Percentiles rank a stretch among this genome's conserved stretches.
Conservation (phyloP, 2,329 filamentous ascomycete genomes). For the Cercospora sp. region DNA sequence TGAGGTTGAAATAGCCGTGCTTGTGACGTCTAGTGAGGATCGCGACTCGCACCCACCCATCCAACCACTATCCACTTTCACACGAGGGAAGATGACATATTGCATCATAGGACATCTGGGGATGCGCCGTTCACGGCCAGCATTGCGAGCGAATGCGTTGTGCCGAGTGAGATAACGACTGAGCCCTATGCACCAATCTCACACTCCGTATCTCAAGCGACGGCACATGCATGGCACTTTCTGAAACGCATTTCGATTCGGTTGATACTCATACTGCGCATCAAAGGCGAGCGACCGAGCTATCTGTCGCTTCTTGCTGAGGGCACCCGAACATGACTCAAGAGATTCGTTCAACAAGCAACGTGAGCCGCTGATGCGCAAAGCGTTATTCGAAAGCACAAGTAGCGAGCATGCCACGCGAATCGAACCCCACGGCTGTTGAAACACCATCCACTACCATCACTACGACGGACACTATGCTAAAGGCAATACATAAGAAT, state of each 20-base stretch:
- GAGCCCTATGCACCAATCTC: neutral
- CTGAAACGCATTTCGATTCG: neutral
- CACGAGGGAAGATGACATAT: neutral
- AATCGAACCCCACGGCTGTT: neutral
- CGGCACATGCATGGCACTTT: neutral
- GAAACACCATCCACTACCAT: neutral
- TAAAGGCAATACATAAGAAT: neutral
- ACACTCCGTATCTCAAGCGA: neutral
- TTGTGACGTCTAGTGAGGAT: neutral
- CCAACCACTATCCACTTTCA: neutral
- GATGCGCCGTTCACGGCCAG: neutral
- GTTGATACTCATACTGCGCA: neutral
- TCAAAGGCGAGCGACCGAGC: neutral
- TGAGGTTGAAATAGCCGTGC: slow-evolving; percentile 13
- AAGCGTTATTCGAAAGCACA: neutral
- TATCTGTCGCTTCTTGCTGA: neutral
- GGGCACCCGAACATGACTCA: neutral
- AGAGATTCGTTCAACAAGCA: neutral
- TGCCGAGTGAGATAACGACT: neutral
- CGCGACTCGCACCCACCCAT: neutral
- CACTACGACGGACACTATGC: neutral
- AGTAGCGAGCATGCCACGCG: neutral
- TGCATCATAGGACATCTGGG: neutral
- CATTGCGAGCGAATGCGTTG: neutral
- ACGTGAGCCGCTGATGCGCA: neutral